Base-by-base conservation (phyloP, 208 protist species). In the Phytomonas sp. region DNA sequence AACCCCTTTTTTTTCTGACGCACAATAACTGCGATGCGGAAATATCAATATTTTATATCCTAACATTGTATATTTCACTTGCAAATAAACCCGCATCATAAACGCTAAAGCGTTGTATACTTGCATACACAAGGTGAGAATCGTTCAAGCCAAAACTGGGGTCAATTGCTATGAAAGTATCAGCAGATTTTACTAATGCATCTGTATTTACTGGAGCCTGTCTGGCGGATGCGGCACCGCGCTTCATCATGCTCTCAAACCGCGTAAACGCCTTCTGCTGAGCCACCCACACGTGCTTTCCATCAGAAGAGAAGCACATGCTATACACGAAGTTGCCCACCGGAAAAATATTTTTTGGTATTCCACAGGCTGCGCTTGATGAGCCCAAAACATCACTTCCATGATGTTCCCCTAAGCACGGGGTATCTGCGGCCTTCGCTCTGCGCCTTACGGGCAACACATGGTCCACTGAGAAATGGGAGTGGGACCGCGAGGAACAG, bases 61-160 rank as follows among this genome's bases (percentile, higher is more conserved):
- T 56, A 7, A 56, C 46, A 7, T 56, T 56, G 46, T 56, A 56
- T 56, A 56, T 56, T 56, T 56, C 46, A 56, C 26, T 56, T 56
- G 46, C 46, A 56, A 56, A 56, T 56, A 56, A 26, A 56, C 23
- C 46, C 13, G 46, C 20, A 8, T 56, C 20, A 23, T 56, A 11
- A 56, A 56, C 26, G 46, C 0, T 26, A 56, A 56, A 56, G 20
- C 46, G 46, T 26, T 56, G 46, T 56, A 56, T 7, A 6, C 20
- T 56, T 26, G 20, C 46, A 56, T 26, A 56, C 20, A 56, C 46
- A 56, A 26, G 17, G 6, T 56, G 9, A 26, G 46, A 56, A 56
- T 56, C 46, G 0, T 26, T 56, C 46, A 1, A 56, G 46, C 46
- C 46, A 56, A 56, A 6, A 26, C 0, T 26, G 20, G 9, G 17